Evolutionary conservation across 2,329 filamentous ascomycete species (phyloP).

Genomic region (Blastomyces percursus): DNA sequence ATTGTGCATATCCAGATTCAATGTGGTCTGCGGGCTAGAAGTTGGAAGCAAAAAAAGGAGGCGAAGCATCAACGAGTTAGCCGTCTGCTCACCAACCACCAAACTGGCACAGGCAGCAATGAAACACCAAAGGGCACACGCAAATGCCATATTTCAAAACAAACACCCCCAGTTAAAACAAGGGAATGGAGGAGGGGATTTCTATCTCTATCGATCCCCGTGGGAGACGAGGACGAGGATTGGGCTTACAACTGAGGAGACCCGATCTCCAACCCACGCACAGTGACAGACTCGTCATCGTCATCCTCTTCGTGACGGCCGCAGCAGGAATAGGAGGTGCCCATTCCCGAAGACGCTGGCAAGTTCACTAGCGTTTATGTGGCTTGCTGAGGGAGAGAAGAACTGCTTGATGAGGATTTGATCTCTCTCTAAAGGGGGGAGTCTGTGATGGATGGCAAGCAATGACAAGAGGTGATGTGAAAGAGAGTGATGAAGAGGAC

Average conservation of each 20-base stretch:
- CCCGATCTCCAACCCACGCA: background rate
- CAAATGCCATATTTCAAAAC: background rate
- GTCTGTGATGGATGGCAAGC: background rate
- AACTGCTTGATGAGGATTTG: no score
- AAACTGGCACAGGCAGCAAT: background rate
- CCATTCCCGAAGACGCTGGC: background rate
- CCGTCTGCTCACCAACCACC: background rate
- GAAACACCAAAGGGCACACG: no score
- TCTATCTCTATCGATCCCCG: background rate
- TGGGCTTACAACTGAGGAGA: background rate
- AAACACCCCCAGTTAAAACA: no score
- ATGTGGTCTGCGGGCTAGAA: conserved; percentile 5
- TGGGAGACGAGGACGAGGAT: background rate
- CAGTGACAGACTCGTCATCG: background rate
- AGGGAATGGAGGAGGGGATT: background rate
- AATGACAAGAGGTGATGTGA: background rate
- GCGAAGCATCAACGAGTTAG: background rate
- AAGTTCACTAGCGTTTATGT: background rate
- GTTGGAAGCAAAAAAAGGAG: background rate
- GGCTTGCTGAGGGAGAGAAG: background rate
- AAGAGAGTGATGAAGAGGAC: background rate
- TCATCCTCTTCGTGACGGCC: background rate
- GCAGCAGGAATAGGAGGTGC: background rate
- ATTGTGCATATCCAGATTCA: conserved; percentile 4
- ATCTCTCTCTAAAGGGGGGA: background rate